phyloP scores from a whole-genome alignment of 768 basidiomycete genomes.

The Galerina marginata region DNA sequence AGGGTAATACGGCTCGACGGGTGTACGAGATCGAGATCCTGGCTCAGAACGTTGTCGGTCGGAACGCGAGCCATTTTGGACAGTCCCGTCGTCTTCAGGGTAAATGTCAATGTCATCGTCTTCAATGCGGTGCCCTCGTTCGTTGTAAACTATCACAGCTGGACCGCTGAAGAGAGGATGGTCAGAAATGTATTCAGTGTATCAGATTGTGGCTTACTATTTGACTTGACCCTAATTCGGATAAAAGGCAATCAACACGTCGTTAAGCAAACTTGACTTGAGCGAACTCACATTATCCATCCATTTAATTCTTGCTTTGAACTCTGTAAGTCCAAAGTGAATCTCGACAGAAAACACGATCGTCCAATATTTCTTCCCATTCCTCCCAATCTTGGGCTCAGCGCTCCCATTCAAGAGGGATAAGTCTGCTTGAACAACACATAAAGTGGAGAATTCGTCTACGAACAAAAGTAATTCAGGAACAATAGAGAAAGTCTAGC shows the following conservation, averaged over 20 bases:
- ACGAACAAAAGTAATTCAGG: slow-evolving; percentile 5
- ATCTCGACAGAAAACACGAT: slow-evolving; percentile 87
- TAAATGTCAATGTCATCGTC: slow-evolving; percentile 73
- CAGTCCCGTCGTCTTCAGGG: slow-evolving; percentile 63
- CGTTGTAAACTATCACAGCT: slow-evolving; percentile 82
- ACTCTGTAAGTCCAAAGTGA: slow-evolving; percentile 83
- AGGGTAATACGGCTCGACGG: slow-evolving; percentile 40
- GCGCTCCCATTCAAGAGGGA: slow-evolving; percentile 76
- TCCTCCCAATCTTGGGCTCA: slow-evolving; percentile 64
- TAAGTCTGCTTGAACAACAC: slow-evolving; percentile 78
- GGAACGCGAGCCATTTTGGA: slow-evolving; percentile 32
- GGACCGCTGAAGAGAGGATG: slow-evolving; percentile 58
- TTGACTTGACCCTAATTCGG: slow-evolving; percentile 62
- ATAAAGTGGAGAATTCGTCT: slow-evolving; percentile 80
- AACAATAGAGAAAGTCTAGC: background rate
- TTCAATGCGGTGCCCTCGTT: slow-evolving; percentile 73
- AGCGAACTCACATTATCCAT: slow-evolving; percentile 66
- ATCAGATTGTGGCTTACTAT: slow-evolving; percentile 55
- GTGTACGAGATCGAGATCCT: slow-evolving; percentile 58
- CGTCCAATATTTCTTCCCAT: slow-evolving; percentile 79
- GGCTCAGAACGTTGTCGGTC: slow-evolving; percentile 49
- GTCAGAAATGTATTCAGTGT: background rate
- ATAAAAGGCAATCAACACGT: background rate
- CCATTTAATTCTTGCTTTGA: slow-evolving; percentile 84
- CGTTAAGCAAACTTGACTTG: background rate